Base-by-base conservation (phyloP, 208 protist species). In the Trypanosoma scelopori region DNA sequence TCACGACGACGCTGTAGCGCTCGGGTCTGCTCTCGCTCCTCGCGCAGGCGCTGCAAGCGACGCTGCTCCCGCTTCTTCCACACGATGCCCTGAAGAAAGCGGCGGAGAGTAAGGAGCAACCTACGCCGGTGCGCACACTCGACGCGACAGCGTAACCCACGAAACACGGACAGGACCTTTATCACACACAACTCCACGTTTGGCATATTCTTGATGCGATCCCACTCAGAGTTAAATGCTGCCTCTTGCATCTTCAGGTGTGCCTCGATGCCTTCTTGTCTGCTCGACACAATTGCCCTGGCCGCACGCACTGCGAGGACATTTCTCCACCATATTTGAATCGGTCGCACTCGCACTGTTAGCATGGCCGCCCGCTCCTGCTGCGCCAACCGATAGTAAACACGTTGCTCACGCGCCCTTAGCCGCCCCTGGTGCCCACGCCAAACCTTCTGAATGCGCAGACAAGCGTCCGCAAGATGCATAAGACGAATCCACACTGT, bases 101-200 rank as follows among this genome's bases (percentile, higher is more conserved):
- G 74, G n/a, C 69, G 68, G 11, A 82, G 64, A 1, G 72, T 53
- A 12, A 55, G 47, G 20, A 66, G 51, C 13, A 41, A 51, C 9
- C n/a, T 55, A 49, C 64, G 41, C 41, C 62, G 46, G 9, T 25
- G 12, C 15, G 49, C 67, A 60, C 86, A 49, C 27, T 51, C 46
- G 3, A 53, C 55, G 20, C 84, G 82, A 30, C 64, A 69, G 23
- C 53, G 71, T 4, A 78, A 82, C 5, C 78, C 88, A 13, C 74
- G 74, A 27, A 94, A 70, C 15, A 88, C 79, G 1, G 74, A 69
- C 20, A 88, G n/a, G 1, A 91, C 61, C 27, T 59, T 71, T 18
- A 71, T 45, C 7, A 71, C 41, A 35, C 56, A 65, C n/a, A 63
- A 18, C 42, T 60, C 60, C 20, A 60, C 69, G 43, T 71, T 55